phyloP scores from a whole-genome alignment of 495 filamentous ascomycete species.

The Annulohypoxylon stygium region DNA sequence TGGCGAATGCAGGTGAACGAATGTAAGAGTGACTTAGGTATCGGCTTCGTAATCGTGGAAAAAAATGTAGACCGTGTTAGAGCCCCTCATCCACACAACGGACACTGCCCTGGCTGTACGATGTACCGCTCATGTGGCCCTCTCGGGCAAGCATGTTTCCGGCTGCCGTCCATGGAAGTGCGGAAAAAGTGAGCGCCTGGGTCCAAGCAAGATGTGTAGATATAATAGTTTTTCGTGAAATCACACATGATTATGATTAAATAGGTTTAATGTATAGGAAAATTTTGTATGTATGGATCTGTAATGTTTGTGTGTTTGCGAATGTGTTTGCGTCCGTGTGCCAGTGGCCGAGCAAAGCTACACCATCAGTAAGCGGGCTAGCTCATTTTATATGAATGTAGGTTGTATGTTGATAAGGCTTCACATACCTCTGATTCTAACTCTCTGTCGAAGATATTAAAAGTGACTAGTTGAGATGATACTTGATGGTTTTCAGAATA shows the following conservation, averaged over 20 bases:
- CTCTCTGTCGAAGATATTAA: conserved; percentile 6
- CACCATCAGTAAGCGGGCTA: conserved; percentile 17
- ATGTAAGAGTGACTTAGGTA: background rate
- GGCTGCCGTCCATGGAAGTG: conserved; percentile 73
- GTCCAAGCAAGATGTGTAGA: conserved; percentile 77
- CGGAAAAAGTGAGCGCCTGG: conserved; percentile 76
- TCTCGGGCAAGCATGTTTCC: conserved; percentile 70
- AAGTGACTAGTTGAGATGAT: background rate
- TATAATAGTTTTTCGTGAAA: conserved; percentile 81
- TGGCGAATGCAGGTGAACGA: conserved; percentile 16
- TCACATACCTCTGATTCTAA: conserved; percentile 28
- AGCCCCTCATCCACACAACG: conserved; percentile 64
- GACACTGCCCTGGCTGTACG: conserved; percentile 74
- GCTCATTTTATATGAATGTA: conserved; percentile 11
- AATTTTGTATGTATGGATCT: conserved; percentile 18
- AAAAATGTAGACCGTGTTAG: background rate
- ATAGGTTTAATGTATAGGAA: conserved; percentile 4
- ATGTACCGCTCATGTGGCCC: conserved; percentile 84
- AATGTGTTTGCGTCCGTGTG: conserved; percentile 10
- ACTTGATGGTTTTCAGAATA: conserved; percentile 11
- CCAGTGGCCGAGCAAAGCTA: conserved; percentile 11
- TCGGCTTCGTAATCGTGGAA: conserved; percentile 12
- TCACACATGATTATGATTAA: conserved; percentile 73
- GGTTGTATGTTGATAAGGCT: background rate
- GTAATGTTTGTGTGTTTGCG: conserved; percentile 9